Evolutionary conservation across 306 rosid genomes (phyloP).

Genomic region (Astragalus membranaceus): DNA sequence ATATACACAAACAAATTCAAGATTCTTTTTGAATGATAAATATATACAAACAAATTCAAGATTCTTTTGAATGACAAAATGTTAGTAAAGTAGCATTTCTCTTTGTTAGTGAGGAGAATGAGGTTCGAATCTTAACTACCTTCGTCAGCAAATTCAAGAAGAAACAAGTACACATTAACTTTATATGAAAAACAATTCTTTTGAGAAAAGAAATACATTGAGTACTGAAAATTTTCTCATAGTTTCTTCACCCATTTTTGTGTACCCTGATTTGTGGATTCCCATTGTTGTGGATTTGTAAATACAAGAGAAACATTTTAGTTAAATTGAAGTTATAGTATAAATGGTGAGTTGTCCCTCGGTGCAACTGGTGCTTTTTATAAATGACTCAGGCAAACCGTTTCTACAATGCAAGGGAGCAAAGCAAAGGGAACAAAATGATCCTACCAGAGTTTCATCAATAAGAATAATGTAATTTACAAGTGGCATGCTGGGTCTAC

Average conservation of each 20-base stretch:
- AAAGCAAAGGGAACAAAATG: background rate
- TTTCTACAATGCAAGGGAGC: constrained; percentile 2
- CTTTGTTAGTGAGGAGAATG: too few species aligned
- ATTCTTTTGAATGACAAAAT: too few species aligned
- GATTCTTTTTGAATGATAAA: too few species aligned
- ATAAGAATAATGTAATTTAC: constrained; percentile 27
- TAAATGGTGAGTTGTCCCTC: background rate
- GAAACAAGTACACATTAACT: too few species aligned
- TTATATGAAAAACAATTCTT: background rate
- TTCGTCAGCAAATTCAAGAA: too few species aligned
- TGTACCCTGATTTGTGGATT: background rate
- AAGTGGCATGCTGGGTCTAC: constrained; percentile 2
- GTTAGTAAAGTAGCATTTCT: too few species aligned
- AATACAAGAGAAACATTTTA: background rate
- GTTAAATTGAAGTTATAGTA: too few species aligned
- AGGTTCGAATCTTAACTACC: too few species aligned
- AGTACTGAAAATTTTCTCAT: background rate
- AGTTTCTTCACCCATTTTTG: background rate
- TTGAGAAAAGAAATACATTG: background rate
- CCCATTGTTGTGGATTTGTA: background rate
- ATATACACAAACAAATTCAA: too few species aligned
- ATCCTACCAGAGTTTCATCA: constrained; percentile 17
- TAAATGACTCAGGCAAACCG: background rate
- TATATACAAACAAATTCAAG: too few species aligned
- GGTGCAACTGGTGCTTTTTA: background rate